Evolutionary conservation across 345 rosid species (phyloP).

Genomic region (Hevea brasiliensis): DNA sequence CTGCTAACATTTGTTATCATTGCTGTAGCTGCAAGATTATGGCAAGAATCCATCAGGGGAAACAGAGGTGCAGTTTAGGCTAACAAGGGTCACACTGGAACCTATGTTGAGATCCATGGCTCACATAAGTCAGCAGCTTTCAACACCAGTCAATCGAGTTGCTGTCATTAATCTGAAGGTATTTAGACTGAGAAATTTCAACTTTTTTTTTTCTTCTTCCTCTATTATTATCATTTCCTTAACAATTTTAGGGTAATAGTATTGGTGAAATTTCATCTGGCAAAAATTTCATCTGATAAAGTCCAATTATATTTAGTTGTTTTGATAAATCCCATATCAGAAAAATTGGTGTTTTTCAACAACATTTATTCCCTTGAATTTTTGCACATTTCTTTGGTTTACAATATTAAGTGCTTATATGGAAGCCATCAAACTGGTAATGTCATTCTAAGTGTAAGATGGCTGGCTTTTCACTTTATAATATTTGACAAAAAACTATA

Average conservation of each 20-base stretch:
- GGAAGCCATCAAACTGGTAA: neutral
- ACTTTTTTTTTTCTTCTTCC: neutral
- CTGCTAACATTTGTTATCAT: slow-evolving; percentile 11
- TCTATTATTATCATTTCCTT: neutral
- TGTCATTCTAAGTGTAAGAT: neutral
- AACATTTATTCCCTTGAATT: neutral
- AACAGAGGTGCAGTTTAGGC: slow-evolving; percentile 57
- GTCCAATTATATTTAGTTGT: neutral
- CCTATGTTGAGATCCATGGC: slow-evolving; percentile 72
- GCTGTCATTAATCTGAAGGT: slow-evolving; percentile 75
- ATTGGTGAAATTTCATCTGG: neutral
- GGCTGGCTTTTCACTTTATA: neutral
- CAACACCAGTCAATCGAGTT: slow-evolving; percentile 54
- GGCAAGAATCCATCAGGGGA: slow-evolving; percentile 57
- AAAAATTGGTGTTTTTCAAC: neutral
- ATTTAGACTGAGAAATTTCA: neutral
- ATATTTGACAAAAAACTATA: neutral
- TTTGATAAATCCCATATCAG: neutral
- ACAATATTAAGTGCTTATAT: neutral
- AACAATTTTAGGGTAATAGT: neutral
- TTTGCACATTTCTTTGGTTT: neutral
- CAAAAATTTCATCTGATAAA: neutral
- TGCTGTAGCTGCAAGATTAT: slow-evolving; percentile 53
- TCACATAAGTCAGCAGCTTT: slow-evolving; percentile 63
- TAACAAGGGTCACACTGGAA: slow-evolving; percentile 56